phyloP scores from a whole-genome alignment of 2,329 filamentous ascomycete species.

The Colletotrichum melonis region DNA sequence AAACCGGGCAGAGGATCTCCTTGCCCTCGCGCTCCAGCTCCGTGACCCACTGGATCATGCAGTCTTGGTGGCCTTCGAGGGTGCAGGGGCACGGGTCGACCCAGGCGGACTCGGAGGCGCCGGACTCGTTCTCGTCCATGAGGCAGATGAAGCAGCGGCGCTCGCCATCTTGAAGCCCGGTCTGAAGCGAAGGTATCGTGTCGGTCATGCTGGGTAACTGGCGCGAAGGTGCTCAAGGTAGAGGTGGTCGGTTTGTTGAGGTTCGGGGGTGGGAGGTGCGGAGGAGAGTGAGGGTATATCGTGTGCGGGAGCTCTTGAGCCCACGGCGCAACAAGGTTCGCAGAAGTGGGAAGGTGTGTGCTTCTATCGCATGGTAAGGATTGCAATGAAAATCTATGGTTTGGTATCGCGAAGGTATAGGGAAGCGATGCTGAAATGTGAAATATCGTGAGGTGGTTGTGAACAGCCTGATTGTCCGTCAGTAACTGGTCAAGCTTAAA shows the following conservation, averaged over 20 bases:
- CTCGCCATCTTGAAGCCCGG: background rate
- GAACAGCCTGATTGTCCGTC: background rate
- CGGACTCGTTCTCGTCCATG: conserved; percentile 63
- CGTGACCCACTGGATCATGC: conserved; percentile 92
- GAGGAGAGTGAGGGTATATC: background rate
- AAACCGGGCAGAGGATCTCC: conserved; percentile 86
- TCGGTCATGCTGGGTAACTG: conserved; percentile 2
- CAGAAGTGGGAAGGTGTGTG: background rate
- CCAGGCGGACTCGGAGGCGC: conserved; percentile 69
- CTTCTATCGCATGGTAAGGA: conserved; percentile 1
- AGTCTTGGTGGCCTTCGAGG: conserved; percentile 89
- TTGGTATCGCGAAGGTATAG: background rate
- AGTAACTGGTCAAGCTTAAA: background rate
- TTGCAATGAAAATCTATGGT: too few relatives aligned
- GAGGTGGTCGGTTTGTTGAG: background rate
- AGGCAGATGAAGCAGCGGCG: conserved; percentile 73
- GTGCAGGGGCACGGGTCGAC: conserved; percentile 91
- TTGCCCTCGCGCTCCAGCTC: conserved; percentile 78
- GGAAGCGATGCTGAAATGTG: background rate
- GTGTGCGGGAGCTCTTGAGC: background rate
- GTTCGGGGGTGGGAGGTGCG: background rate
- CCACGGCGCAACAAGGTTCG: background rate
- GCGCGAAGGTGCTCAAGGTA: background rate
- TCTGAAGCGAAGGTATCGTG: background rate
- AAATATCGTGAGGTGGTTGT: background rate